These are phyloP conservation scores for Wickerhamomyces strasburgensis DNA, from an alignment of 805 yeast species.

Conservation along the genomic window DNA sequence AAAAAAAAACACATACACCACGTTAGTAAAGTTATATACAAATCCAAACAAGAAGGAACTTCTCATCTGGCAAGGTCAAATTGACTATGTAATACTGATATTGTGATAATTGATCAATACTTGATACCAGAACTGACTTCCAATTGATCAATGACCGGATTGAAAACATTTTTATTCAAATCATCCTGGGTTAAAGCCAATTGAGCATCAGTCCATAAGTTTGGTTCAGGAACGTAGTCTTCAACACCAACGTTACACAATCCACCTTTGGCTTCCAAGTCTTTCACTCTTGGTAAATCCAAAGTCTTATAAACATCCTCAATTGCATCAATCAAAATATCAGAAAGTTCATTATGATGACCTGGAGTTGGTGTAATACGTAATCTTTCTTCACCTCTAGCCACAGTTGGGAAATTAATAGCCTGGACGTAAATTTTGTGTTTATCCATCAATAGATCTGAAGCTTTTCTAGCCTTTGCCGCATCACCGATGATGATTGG, in stretches of 20 bases:
- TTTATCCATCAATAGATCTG: constrained; percentile 79
- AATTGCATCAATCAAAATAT: constrained; percentile 70
- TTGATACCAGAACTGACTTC: constrained; percentile 66
- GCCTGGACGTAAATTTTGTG: constrained; percentile 95
- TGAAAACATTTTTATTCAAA: constrained; percentile 60
- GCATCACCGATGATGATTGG: constrained; percentile 96
- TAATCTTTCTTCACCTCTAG: constrained; percentile 91
- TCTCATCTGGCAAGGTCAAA: too few species aligned
- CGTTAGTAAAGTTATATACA: too few species aligned
- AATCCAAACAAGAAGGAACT: too few species aligned
- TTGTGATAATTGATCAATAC: too few species aligned
- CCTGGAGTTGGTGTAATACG: constrained; percentile 99
- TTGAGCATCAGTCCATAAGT: constrained; percentile 87
- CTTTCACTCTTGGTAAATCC: constrained; percentile 65
- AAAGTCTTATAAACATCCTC: constrained; percentile 77
- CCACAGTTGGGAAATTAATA: constrained; percentile 96
- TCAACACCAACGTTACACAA: constrained; percentile 80
- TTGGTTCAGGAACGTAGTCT: constrained; percentile 42
- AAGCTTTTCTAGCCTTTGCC: constrained; percentile 82
- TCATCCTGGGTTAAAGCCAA: constrained; percentile 56
- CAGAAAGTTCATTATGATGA: constrained; percentile 72
- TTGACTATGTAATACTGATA: too few species aligned
- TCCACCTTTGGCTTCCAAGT: constrained; percentile 83
- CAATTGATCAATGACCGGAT: constrained; percentile 57
- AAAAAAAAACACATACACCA: too few species aligned